A percentile compares a stretch with the other conserved stretches of the same genome.
phyloP scores from a whole-genome alignment of 805 yeast species.

The Saccharomycopsis selenospora region DNA sequence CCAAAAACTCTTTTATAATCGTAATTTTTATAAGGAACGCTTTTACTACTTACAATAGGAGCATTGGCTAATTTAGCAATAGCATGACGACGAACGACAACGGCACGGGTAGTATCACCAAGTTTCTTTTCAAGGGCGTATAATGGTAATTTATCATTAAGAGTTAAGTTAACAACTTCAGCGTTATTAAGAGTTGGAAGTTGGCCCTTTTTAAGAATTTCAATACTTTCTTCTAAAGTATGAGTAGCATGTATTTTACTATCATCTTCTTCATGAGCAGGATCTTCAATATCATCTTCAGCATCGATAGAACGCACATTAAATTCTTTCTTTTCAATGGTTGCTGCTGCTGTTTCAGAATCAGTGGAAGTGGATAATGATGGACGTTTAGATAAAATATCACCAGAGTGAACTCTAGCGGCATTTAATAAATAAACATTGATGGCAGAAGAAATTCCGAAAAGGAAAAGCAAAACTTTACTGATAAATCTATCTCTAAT shows the following conservation, averaged over 20 bases:
- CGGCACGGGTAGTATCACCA: constrained; percentile 87
- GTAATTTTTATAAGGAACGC: constrained; percentile 73
- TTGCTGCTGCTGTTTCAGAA: neutral
- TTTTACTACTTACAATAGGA: constrained; percentile 62
- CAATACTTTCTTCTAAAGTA: constrained; percentile 57
- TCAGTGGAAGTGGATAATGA: neutral
- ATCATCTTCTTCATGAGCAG: constrained; percentile 31
- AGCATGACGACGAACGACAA: constrained; percentile 85
- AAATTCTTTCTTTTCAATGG: neutral
- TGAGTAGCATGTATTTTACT: constrained; percentile 30
- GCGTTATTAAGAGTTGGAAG: constrained; percentile 58
- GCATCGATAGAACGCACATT: too few species aligned
- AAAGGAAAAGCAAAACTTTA: constrained; percentile 64
- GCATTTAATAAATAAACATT: constrained; percentile 83
- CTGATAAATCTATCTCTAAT: constrained; percentile 76
- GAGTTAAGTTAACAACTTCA: constrained; percentile 67
- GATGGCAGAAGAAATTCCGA: constrained; percentile 68
- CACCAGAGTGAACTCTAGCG: constrained; percentile 56
- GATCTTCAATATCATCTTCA: too few species aligned
- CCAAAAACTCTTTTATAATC: constrained; percentile 96
- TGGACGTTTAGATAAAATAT: constrained; percentile 28
- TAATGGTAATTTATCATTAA: constrained; percentile 74
- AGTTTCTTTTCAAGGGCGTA: constrained; percentile 93
- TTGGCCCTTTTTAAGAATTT: constrained; percentile 61
- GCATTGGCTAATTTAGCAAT: constrained; percentile 77